phyloP scores from a whole-genome alignment of 345 rosid genomes.

The Rhodamnia rubescens region DNA sequence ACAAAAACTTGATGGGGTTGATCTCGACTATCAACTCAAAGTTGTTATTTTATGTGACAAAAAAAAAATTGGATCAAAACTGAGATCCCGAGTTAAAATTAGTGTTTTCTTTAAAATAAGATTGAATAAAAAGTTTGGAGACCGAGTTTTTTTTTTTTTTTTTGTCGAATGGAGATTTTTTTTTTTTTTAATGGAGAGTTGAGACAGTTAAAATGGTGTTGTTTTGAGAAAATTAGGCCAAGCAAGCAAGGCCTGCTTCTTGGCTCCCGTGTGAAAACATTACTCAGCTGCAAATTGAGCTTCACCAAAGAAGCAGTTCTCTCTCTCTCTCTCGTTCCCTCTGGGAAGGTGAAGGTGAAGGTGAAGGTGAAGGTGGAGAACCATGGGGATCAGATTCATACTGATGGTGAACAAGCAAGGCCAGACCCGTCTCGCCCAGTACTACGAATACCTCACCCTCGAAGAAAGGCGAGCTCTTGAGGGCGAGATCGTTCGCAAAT shows the following conservation, averaged over 20 bases:
- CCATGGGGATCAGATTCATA: conserved; percentile 92
- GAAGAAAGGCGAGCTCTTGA: conserved; percentile 98
- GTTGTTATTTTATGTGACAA: neutral
- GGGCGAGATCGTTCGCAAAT: conserved; percentile 98
- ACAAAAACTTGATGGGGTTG: neutral
- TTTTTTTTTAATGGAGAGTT: no score
- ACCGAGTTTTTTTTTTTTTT: no score
- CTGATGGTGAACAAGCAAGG: conserved; percentile 99
- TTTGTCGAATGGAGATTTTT: no score
- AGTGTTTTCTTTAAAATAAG: no score
- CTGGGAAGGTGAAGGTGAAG: no score
- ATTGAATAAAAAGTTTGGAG: no score
- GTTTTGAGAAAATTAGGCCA: neutral
- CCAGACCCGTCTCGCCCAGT: conserved; percentile 94
- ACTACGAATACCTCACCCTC: conserved; percentile 96
- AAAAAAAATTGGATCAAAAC: neutral
- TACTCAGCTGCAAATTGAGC: neutral
- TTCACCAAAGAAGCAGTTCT: neutral
- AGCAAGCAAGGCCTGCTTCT: neutral
- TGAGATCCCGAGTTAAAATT: neutral
- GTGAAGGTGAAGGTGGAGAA: neutral
- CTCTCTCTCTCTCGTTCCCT: neutral
- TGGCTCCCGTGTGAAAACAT: no score
- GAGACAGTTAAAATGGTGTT: no score
- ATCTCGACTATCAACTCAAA: neutral